Evolutionary conservation across 305 asterid species (phyloP).

Genomic region (Petunia hybrid): DNA sequence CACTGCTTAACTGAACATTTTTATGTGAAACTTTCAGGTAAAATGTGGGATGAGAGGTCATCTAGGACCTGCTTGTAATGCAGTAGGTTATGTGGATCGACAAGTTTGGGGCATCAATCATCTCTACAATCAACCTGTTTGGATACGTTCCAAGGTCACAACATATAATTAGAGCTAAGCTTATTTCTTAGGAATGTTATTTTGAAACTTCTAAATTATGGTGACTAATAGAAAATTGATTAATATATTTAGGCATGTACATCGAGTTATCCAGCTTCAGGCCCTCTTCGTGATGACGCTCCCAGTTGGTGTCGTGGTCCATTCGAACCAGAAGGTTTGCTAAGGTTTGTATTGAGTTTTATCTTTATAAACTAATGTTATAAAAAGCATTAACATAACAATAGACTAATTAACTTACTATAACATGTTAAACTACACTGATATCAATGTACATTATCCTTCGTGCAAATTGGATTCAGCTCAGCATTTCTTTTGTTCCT

Average conservation of each 20-base stretch:
- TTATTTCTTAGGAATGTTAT: background rate
- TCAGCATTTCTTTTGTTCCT: background rate
- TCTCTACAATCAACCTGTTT: constrained; percentile 73
- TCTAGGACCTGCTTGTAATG: constrained; percentile 88
- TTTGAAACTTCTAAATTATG: background rate
- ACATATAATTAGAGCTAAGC: background rate
- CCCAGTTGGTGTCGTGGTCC: constrained; percentile 83
- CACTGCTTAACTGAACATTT: background rate
- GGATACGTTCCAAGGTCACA: constrained; percentile 68
- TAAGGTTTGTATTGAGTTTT: constrained; percentile 52
- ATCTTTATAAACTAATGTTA: background rate
- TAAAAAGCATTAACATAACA: background rate
- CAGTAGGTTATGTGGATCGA: constrained; percentile 88
- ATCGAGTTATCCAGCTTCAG: constrained; percentile 65
- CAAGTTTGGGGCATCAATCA: constrained; percentile 90
- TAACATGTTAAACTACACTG: no score
- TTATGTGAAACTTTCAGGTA: constrained; percentile 52
- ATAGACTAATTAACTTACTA: no score
- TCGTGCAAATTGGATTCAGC: constrained; percentile 6
- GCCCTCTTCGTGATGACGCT: constrained; percentile 66
- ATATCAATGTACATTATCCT: background rate
- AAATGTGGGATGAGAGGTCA: constrained; percentile 97
- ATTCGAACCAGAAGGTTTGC: constrained; percentile 85
- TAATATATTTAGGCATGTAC: constrained; percentile 73
- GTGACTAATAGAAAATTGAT: background rate